phyloP scores from a whole-genome alignment of 1,284 basidiomycete genomes.

The Puccinia novopanici region DNA sequence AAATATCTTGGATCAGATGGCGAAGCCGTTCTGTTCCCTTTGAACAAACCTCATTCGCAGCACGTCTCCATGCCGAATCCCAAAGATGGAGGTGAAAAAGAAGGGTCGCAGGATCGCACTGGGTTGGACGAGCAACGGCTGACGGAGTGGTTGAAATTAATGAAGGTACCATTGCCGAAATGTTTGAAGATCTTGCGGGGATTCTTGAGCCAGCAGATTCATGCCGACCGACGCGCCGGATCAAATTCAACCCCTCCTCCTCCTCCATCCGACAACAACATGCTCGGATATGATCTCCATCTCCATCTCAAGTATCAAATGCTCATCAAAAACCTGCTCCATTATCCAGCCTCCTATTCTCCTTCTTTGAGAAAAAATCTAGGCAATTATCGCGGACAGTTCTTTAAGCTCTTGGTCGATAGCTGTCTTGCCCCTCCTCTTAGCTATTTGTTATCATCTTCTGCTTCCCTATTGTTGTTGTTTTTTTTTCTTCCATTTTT shows the following conservation, averaged over 20 bases:
- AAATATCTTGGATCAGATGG: conserved; percentile 20
- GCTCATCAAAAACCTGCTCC: conserved; percentile 29
- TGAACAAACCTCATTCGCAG: background rate
- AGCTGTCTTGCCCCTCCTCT: background rate
- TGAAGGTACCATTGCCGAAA: conserved; percentile 37
- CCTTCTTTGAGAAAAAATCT: background rate
- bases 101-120: background rate
- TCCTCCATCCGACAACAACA: background rate
- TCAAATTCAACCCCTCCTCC: background rate
- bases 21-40: background rate
- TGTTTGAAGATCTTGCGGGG: conserved; percentile 22
- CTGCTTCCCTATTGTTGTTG: background rate
- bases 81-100: background rate
- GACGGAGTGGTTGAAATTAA: conserved; percentile 17
- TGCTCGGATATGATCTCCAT: background rate
- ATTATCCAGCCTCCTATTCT: background rate
- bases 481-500: background rate
- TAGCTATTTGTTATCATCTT: background rate
- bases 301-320: conserved; percentile 24
- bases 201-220: conserved; percentile 18
- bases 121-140: conserved; percentile 22
- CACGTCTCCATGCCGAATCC: background rate
- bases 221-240: background rate
- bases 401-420: conserved; percentile 26
- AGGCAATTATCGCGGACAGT: background rate